Evolutionary conservation across 495 filamentous ascomycete species (phyloP), one percentile per base, ranked within the genome.

Genomic region (Neurospora cerealis): DNA sequence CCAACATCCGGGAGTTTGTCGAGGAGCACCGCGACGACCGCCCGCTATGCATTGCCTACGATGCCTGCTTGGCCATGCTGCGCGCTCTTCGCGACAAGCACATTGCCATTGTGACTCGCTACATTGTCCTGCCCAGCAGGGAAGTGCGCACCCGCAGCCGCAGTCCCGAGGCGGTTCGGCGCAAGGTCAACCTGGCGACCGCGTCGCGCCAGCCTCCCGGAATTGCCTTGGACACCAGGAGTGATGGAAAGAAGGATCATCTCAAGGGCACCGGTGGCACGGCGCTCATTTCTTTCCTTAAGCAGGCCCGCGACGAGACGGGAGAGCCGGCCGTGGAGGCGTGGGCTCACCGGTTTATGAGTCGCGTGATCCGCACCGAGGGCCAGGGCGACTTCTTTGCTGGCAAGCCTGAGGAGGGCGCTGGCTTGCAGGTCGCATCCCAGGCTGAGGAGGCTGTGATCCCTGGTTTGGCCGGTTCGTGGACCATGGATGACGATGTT

Each of bases 291-390:
- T 93, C 94, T 0, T 98, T 98, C 80, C 84, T 98, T 70, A 97
- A 97, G 79, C 95, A 98, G 81, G 95, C 95, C 3, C 87, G 95
- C 5, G 95, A 98, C 78, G 96, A 99, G 85, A 98, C 95, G 6
- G 92, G 93, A 48, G 96, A 98, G 81, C 93, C 93, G 10, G 93
- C 94, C 11, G 90, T 98, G 32, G 92, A 95, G 76, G 86, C 89
- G 3, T 97, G 94, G 94, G 91, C 93, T 1, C 85, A 87, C 75
- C 85, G 92, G 37, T 85, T 97, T 72, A 88, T 96, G 80, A 92
- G 87, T 72, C 89, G 85, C 11, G 80, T 82, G 77, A 80, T 81
- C 9, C 81, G 79, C 71, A 75, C 79, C 21, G 81, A 82, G 10
- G 85, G 87, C 4, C 81, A 83, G 71, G 80, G 79, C 39, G 87